These are phyloP conservation scores for Acer campestre DNA, from an alignment of 345 rosid species.

Conservation along the genomic window DNA sequence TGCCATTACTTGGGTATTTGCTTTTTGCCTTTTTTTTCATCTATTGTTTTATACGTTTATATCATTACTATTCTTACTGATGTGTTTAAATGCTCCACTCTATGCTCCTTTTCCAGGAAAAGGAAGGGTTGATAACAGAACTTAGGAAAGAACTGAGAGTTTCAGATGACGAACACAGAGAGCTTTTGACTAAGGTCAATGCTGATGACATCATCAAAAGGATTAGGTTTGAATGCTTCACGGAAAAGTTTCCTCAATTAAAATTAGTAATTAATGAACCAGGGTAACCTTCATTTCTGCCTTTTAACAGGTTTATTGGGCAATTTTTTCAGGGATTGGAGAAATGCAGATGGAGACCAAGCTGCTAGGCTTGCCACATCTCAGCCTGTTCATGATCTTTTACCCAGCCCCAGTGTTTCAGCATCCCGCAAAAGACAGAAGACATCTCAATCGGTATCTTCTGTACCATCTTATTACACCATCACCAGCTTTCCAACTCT, in stretches of 20 bases:
- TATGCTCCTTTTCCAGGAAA: constrained; percentile 56
- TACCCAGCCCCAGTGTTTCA: constrained; percentile 77
- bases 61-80: background rate
- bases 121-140: constrained; percentile 91
- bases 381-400: constrained; percentile 57
- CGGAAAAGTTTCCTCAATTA: constrained; percentile 13
- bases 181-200: constrained; percentile 77
- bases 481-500: constrained; percentile 15
- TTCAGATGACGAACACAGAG: constrained; percentile 97
- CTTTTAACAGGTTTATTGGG: constrained; percentile 13
- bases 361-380: constrained; percentile 53
- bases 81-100: background rate
- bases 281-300: constrained; percentile 6
- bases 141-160: constrained; percentile 92
- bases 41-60: background rate
- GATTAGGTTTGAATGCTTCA: constrained; percentile 64
- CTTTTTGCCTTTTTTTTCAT: constrained; percentile 14
- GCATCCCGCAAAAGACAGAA: constrained; percentile 87
- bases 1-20: constrained; percentile 92
- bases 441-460: constrained; percentile 63
- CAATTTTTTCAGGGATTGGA: constrained; percentile 76
- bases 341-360: constrained; percentile 73
- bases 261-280: constrained; percentile 11
- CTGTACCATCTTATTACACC: constrained; percentile 18
- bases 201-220: constrained; percentile 76